Conservation (phyloP, 202 grass and related monocot genomes). For the Digitaria exilis region DNA sequence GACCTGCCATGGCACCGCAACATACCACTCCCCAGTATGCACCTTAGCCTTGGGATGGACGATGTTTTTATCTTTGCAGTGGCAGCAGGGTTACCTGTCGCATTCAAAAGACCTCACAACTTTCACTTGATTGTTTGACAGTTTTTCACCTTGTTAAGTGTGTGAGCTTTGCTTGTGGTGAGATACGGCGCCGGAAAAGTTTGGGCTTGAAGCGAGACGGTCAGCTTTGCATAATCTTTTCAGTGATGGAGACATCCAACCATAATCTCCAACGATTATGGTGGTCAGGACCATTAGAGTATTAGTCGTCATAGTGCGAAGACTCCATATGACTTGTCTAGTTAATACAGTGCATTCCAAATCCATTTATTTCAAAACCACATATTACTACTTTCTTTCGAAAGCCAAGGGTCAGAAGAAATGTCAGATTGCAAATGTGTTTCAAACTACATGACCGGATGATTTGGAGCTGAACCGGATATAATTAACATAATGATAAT, state of each 20-base stretch:
- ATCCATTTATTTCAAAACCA: neutral
- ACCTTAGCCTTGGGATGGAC: neutral
- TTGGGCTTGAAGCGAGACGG: slow-evolving; percentile 27
- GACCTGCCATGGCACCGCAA: neutral
- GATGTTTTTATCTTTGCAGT: neutral
- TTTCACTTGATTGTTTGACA: neutral
- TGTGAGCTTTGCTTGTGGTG: slow-evolving; percentile 20
- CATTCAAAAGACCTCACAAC: slow-evolving; percentile 23
- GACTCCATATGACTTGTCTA: neutral
- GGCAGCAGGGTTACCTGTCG: slow-evolving; percentile 37
- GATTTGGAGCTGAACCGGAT: neutral
- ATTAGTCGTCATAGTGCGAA: neutral
- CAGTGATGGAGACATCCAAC: slow-evolving; percentile 35
- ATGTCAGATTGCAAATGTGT: neutral
- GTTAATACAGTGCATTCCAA: neutral
- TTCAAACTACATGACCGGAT: neutral
- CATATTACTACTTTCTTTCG: neutral
- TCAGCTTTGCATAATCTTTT: slow-evolving; percentile 35
- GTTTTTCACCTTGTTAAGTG: neutral
- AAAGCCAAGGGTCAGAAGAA: neutral
- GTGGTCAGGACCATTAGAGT: neutral
- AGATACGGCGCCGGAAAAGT: slow-evolving; percentile 45
- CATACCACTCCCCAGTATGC: neutral
- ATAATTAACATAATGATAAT: slow-evolving; percentile 42
- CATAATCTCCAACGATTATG: slow-evolving; percentile 24